Base-by-base conservation (phyloP, 306 rosid species). In the Vicia sativa region DNA sequence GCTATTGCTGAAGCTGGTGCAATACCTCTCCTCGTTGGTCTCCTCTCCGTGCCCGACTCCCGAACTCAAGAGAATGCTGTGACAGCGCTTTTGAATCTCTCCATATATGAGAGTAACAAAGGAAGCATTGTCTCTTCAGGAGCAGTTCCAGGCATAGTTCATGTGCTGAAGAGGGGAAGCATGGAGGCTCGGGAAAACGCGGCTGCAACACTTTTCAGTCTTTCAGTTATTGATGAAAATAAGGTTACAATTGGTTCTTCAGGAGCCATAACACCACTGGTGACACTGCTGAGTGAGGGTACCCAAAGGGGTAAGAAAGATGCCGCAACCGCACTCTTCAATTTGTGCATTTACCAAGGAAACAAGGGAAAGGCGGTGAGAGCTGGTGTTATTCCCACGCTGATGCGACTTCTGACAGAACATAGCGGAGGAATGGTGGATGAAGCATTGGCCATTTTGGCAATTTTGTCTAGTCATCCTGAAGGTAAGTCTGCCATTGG, bases 171-270 rank as follows among this genome's bases (percentile, higher is more conserved):
- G 80, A 86, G 86, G 63, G 99, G 97, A 61, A 89, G 97, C 84
- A 95, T 95, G 99, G 99, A 95, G 75, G 99, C 99, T 4, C 90
- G 97, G 67, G 99, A 95, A 79, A 95, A 95, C 62, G 97, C 99
- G 1, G 99, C 99, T 1, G 99, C 99, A 15, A 95, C 99, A 56
- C 97, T 95, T 52, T 95, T 95, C 82, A 95, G 99, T 78, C 97
- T 95, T 38, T 95, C 99, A n/a, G 99, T 95, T 18, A 80, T 88
- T 4, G 97, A 95, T 61, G 99, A 83, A 84, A 87, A 90, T 67
- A 90, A 95, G 85, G 78, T 95, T 57, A 84, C 83, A 19, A 95
- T 95, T 45, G 99, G 99, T 1, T 79, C 86, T 74, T 87, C 72
- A 0, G 99, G 99, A 70, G 99, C 99, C 62, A 91, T 95, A 67